Percentiles rank a stretch among this genome's conserved stretches.
Conservation (phyloP, 1,284 basidiomycete species). For the Ustilago shanxiensis region DNA sequence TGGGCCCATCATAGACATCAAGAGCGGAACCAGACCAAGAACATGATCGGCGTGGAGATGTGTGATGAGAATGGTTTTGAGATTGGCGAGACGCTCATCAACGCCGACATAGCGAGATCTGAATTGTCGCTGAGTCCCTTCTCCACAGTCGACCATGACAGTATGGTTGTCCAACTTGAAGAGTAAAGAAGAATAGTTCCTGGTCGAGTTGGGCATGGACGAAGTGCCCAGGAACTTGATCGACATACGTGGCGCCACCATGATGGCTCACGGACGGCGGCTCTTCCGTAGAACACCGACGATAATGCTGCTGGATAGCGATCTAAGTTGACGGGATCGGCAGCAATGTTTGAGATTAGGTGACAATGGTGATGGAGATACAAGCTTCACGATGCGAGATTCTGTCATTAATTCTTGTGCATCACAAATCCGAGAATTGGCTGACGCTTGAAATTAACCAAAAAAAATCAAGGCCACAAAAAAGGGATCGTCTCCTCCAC, state of each 20-base stretch:
- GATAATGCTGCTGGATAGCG: neutral
- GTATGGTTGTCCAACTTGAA: slow-evolving; percentile 61
- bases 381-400: slow-evolving; percentile 8
- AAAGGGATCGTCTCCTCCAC: slow-evolving; percentile 9
- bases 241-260: slow-evolving; percentile 55
- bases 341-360: slow-evolving; percentile 1
- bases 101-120: slow-evolving; percentile 52
- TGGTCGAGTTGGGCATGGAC: slow-evolving; percentile 60
- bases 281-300: neutral
- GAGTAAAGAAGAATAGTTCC: slow-evolving; percentile 67
- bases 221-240: slow-evolving; percentile 67
- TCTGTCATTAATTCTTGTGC: too few species aligned
- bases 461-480: slow-evolving; percentile 8
- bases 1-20: slow-evolving; percentile 67
- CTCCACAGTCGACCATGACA: slow-evolving; percentile 68
- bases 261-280: slow-evolving; percentile 2
- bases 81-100: slow-evolving; percentile 58
- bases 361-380: slow-evolving; percentile 7
- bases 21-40: slow-evolving; percentile 64
- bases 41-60: slow-evolving; percentile 68
- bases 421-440: slow-evolving; percentile 6
- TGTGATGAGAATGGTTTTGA: slow-evolving; percentile 65
- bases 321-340: neutral
- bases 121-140: slow-evolving; percentile 66
- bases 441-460: slow-evolving; percentile 8